Conservation (phyloP, 2,329 filamentous ascomycete species). For the Teratosphaeria viscida region DNA sequence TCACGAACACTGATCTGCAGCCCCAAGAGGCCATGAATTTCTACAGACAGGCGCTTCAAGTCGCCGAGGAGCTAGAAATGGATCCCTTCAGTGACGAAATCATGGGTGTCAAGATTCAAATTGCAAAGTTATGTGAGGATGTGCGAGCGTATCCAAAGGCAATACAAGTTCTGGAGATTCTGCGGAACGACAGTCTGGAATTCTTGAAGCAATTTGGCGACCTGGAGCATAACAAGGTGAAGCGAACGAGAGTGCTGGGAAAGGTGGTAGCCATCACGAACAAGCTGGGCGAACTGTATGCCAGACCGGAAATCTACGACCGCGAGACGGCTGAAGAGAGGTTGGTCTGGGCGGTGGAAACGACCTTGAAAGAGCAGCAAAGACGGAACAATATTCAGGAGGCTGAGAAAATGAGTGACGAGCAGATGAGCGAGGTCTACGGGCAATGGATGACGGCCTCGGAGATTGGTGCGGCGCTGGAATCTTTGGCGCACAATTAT, state of each 20-base stretch:
- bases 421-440: constrained; percentile 46
- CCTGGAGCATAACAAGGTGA: constrained; percentile 32
- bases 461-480: constrained; percentile 63
- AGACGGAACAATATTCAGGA: constrained; percentile 41
- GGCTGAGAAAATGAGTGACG: constrained; percentile 5
- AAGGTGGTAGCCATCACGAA: constrained; percentile 67
- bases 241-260: constrained; percentile 56
- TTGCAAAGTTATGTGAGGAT: constrained; percentile 70
- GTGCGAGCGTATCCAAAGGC: constrained; percentile 59
- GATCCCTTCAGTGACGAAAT: constrained; percentile 88
- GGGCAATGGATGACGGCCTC: constrained; percentile 60
- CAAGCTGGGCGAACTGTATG: constrained; percentile 77
- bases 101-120: constrained; percentile 74
- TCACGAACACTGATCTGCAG: constrained; percentile 66
- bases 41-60: constrained; percentile 68
- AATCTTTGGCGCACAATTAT: constrained; percentile 72
- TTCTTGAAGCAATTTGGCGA: constrained; percentile 38
- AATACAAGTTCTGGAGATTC: constrained; percentile 66
- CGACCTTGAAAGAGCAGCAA: constrained; percentile 62
- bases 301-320: constrained; percentile 63
- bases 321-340: constrained; percentile 63
- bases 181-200: constrained; percentile 55
- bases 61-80: constrained; percentile 62
- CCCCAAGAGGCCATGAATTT: constrained; percentile 69
- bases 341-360: constrained; percentile 73